Conservation (phyloP, 306 rosid species). For the Fagus crenata region DNA sequence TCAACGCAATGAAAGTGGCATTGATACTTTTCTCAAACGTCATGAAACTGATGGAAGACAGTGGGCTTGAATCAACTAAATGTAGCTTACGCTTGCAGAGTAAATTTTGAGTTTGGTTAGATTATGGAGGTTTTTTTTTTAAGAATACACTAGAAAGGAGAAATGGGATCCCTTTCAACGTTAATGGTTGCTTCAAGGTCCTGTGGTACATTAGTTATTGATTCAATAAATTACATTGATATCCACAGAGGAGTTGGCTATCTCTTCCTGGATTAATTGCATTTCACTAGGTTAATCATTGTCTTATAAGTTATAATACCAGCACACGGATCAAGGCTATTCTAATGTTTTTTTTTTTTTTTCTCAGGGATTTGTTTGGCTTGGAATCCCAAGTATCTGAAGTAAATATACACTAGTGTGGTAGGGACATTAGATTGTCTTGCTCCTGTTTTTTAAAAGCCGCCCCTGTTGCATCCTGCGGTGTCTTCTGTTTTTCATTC, state of each 20-base stretch:
- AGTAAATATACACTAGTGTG: background rate
- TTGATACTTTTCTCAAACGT: too few relatives aligned
- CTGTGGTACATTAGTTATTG: background rate
- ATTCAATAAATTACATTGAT: background rate
- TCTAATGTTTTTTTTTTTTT: background rate
- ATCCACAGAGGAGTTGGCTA: background rate
- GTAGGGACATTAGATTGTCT: background rate
- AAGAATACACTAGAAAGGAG: background rate
- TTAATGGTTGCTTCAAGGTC: background rate
- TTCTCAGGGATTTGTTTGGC: background rate
- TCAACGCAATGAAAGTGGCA: too few relatives aligned
- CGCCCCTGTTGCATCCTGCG: background rate
- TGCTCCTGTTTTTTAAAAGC: background rate
- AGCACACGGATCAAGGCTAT: background rate
- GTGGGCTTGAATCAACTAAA: background rate
- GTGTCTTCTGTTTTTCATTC: background rate
- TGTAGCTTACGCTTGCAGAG: background rate
- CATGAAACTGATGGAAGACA: too few relatives aligned
- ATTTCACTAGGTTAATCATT: background rate
- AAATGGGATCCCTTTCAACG: background rate
- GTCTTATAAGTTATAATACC: background rate
- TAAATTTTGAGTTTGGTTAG: background rate
- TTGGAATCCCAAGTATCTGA: background rate
- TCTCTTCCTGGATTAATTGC: slow-evolving; percentile 2
- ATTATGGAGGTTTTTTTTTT: background rate